phyloP scores from a whole-genome alignment of 495 filamentous ascomycete species.

The Penicillium pulvis region DNA sequence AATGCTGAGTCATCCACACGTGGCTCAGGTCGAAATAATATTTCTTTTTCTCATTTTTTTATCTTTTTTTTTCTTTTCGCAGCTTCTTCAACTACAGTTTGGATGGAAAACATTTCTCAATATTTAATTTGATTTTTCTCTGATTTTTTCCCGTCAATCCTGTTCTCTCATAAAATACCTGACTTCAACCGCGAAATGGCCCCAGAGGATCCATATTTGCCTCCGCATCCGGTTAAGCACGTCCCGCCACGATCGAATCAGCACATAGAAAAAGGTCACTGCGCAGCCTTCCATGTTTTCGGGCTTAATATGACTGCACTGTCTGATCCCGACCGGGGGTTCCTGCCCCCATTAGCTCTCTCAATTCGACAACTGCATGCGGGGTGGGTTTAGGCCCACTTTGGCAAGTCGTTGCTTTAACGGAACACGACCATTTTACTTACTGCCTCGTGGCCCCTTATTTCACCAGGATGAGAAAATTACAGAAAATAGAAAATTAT shows the following conservation, averaged over 20 bases:
- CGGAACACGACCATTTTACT: slow-evolving; percentile 10
- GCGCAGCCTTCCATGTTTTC: slow-evolving; percentile 24
- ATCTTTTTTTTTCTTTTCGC: no score
- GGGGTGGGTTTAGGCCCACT: slow-evolving; percentile 21
- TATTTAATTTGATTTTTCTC: no score
- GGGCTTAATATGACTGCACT: slow-evolving; percentile 14
- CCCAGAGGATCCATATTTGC: neutral
- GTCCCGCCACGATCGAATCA: slow-evolving; percentile 17
- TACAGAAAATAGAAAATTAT: neutral
- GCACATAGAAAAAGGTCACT: slow-evolving; percentile 13
- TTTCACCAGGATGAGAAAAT: neutral
- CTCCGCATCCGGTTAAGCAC: slow-evolving; percentile 17
- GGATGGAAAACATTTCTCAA: no score
- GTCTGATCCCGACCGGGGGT: slow-evolving; percentile 10
- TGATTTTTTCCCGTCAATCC: neutral
- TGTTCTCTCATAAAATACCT: neutral
- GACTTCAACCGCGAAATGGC: neutral
- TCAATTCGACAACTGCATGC: slow-evolving; percentile 28
- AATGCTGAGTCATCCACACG: slow-evolving; percentile 8
- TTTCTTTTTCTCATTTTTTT: no score
- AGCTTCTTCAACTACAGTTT: no score
- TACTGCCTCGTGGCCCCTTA: neutral
- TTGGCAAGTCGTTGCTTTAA: slow-evolving; percentile 18
- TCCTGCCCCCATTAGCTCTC: neutral
- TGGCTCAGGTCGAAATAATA: no score